These are phyloP conservation scores for Penicillium angulare DNA, from an alignment of 495 filamentous ascomycete genomes.

Conservation along the genomic window DNA sequence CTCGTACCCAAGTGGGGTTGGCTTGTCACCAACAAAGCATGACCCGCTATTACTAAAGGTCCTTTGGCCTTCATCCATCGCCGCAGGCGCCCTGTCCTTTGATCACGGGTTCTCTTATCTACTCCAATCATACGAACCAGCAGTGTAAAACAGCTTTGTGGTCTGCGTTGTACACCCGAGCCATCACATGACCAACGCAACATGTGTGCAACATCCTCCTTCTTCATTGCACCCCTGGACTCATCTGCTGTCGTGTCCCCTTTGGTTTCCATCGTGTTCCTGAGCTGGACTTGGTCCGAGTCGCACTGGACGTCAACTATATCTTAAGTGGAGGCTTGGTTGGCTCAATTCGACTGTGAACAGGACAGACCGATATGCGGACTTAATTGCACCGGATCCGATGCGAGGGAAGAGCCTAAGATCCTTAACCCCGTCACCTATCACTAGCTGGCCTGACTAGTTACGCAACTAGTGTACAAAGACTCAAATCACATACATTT, in stretches of 20 bases:
- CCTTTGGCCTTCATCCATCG: too few relatives aligned
- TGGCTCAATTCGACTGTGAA: too few relatives aligned
- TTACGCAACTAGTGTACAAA: too few relatives aligned
- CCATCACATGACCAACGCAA: conserved; percentile 16
- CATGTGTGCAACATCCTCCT: conserved; percentile 10
- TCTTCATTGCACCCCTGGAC: background rate
- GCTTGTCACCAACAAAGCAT: background rate
- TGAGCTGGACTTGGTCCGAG: too few relatives aligned
- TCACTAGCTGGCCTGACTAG: too few relatives aligned
- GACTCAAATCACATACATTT: too few relatives aligned
- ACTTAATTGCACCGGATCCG: background rate
- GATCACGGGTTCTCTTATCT: background rate
- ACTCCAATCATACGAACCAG: background rate
- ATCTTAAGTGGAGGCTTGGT: too few relatives aligned
- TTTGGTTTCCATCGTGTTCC: background rate
- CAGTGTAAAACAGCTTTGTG: conserved; percentile 1
- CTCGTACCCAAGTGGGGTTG: too few relatives aligned
- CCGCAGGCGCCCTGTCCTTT: background rate
- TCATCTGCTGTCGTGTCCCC: background rate
- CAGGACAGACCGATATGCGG: background rate
- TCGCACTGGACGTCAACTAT: too few relatives aligned
- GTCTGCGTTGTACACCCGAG: conserved; percentile 2
- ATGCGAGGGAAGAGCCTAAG: background rate
- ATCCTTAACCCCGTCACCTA: background rate
- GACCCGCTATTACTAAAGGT: too few relatives aligned